Evolutionary conservation across 805 yeast genomes (phyloP).

Genomic region (Candida arabinofermentans): DNA sequence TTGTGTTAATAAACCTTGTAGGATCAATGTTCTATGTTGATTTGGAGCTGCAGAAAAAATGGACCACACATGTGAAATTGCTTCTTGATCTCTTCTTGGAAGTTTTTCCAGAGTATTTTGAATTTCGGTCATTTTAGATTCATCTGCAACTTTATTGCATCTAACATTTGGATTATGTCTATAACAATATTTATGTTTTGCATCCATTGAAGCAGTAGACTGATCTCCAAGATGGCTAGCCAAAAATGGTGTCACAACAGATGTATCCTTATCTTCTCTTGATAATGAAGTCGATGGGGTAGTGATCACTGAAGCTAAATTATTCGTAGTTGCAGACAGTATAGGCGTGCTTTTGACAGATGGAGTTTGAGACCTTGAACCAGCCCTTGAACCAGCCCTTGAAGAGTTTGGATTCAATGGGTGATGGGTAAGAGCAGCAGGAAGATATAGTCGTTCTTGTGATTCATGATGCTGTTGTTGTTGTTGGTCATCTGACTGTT

Average conservation of each 20-base stretch:
- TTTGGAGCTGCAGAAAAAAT: slow-evolving; percentile 72
- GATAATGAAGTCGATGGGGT: not conserved
- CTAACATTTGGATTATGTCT: slow-evolving; percentile 89
- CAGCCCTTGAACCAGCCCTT: not conserved
- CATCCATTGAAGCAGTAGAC: slow-evolving; percentile 41
- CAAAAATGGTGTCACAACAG: slow-evolving; percentile 33
- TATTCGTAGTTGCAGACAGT: not conserved
- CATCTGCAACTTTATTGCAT: slow-evolving; percentile 67
- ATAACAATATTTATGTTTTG: slow-evolving; percentile 74
- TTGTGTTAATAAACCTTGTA: slow-evolving; percentile 80
- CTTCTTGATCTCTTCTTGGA: slow-evolving; percentile 68
- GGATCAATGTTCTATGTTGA: slow-evolving; percentile 65
- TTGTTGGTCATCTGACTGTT: no score
- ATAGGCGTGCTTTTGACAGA: slow-evolving; percentile 1
- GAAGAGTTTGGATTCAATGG: not conserved
- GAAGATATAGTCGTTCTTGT: not conserved
- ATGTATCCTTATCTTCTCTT: slow-evolving; percentile 12
- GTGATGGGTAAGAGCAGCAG: not conserved
- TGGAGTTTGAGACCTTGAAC: slow-evolving; percentile 3
- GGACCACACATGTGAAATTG: slow-evolving; percentile 80
- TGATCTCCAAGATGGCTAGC: slow-evolving; percentile 34
- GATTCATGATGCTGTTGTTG: not conserved
- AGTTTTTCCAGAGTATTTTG: slow-evolving; percentile 56
- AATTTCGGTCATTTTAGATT: slow-evolving; percentile 55
- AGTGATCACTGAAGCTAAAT: not conserved